Percentiles rank a stretch among this genome's conserved stretches.
Conservation (phyloP, 192 early-diverging fungal genomes). For the Funneliformis mosseae region DNA sequence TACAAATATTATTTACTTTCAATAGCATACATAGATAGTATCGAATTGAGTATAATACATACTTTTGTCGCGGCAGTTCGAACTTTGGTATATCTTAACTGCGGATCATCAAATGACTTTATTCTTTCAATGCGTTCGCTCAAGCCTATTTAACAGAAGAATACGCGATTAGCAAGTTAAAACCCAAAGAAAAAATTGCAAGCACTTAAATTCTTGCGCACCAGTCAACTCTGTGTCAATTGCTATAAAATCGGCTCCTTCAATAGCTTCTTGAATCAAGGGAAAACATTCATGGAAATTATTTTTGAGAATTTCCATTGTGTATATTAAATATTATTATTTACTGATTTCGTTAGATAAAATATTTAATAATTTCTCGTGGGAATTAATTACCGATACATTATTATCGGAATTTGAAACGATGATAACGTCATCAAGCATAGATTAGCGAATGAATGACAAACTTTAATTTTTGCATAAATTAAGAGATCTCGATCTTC, state of each 20-base stretch:
- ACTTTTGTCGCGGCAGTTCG: conserved; percentile 33
- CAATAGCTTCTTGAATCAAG: conserved; percentile 65
- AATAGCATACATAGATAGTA: neutral
- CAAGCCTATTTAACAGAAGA: conserved; percentile 36
- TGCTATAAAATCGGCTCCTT: conserved; percentile 70
- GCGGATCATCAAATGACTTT: conserved; percentile 37
- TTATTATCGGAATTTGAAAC: too few relatives aligned
- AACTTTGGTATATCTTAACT: conserved; percentile 43
- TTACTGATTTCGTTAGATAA: neutral
- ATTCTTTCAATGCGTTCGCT: conserved; percentile 34
- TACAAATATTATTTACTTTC: neutral
- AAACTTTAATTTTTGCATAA: too few relatives aligned
- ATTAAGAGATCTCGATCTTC: too few relatives aligned
- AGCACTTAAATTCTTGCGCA: conserved; percentile 18
- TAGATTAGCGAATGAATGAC: too few relatives aligned
- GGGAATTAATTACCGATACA: neutral
- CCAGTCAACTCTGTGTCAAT: conserved; percentile 88
- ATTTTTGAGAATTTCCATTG: conserved; percentile 70
- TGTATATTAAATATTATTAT: neutral
- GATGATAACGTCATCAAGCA: too few relatives aligned
- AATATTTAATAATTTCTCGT: neutral
- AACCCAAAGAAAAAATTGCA: neutral
- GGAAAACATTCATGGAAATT: conserved; percentile 65
- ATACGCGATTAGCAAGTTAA: neutral
- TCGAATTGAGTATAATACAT: neutral